Evolutionary conservation across 202 grass and related monocot genomes (phyloP).

Genomic region (Cymbopogon flexuosus): DNA sequence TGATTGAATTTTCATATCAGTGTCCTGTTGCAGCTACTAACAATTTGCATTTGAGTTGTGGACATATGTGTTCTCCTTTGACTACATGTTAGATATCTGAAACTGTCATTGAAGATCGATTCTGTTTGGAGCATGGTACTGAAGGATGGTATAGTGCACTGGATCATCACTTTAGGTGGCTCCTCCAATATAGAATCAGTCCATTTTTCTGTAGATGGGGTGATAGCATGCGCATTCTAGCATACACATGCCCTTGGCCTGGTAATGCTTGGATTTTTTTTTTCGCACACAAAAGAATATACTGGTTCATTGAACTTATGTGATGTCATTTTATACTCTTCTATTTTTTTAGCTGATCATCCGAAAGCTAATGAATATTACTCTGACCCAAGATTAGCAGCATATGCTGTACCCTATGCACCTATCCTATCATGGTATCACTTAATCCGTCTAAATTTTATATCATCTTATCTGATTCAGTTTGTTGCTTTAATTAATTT

Average conservation of each 20-base stretch:
- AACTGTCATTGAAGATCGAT: conserved; percentile 97
- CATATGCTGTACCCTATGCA: conserved; percentile 93
- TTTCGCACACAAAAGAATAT: neutral
- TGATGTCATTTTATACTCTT: conserved; percentile 20
- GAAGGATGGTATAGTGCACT: conserved; percentile 86
- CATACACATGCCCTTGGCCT: conserved; percentile 97
- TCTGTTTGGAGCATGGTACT: conserved; percentile 80
- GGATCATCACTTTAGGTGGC: conserved; percentile 89
- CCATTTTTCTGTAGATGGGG: conserved; percentile 99
- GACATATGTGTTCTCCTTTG: conserved; percentile 36
- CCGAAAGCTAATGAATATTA: conserved; percentile 89
- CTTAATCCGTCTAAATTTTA: conserved; percentile 23
- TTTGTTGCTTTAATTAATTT: conserved; percentile 21
- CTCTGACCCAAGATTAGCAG: conserved; percentile 91
- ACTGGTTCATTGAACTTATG: conserved; percentile 16
- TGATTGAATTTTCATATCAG: conserved; percentile 11
- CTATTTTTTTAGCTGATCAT: conserved; percentile 77
- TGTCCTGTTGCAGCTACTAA: neutral
- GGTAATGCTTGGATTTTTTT: conserved; percentile 45
- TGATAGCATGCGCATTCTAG: conserved; percentile 88
- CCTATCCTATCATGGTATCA: conserved; percentile 86
- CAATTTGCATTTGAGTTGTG: neutral
- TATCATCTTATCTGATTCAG: conserved; percentile 22
- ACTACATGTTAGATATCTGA: conserved; percentile 75
- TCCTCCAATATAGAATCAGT: conserved; percentile 89